Percentiles rank a stretch among this genome's conserved stretches.
Conservation (phyloP, 1,284 basidiomycete species). For the Cutaneotrichosporon cavernicola region DNA sequence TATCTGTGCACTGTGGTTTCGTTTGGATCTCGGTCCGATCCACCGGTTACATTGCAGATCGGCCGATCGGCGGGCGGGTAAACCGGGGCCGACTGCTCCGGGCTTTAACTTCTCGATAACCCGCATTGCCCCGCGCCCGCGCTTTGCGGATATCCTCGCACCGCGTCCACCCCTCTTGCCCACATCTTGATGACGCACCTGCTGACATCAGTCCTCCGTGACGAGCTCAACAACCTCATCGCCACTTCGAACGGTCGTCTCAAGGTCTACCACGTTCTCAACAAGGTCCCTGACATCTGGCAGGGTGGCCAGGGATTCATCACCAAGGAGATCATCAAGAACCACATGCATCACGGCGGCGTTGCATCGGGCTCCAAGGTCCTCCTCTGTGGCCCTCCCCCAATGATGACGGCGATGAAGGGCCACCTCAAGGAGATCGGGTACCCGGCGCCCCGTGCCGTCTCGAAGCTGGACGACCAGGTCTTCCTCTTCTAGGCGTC, state of each 20-base stretch:
- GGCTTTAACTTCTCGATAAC: not conserved
- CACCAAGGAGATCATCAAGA: conserved; percentile 86
- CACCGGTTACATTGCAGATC: not conserved
- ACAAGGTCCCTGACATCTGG: conserved; percentile 87
- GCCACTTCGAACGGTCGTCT: conserved; percentile 63
- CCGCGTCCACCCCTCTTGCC: not conserved
- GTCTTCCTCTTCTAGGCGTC: conserved; percentile 57
- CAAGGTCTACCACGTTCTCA: conserved; percentile 74
- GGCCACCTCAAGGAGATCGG: conserved; percentile 80
- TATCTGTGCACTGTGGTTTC: not conserved
- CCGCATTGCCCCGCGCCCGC: not conserved
- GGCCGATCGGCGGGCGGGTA: not conserved
- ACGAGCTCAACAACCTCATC: conserved; percentile 72
- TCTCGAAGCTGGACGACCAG: conserved; percentile 91
- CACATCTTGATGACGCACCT: not conserved
- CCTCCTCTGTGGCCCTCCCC: conserved; percentile 88
- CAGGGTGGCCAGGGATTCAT: conserved; percentile 88
- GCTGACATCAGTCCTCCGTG: conserved; percentile 64
- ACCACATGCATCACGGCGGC: conserved; percentile 58
- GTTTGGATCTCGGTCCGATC: not conserved
- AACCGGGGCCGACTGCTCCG: not conserved
- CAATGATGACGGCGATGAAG: conserved; percentile 98
- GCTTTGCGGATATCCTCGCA: not conserved
- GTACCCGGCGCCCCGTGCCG: conserved; percentile 81
- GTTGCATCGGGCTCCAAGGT: conserved; percentile 68